phyloP scores from a whole-genome alignment of 208 protist genomes.

The Acanthamoeba lenticulata region DNA sequence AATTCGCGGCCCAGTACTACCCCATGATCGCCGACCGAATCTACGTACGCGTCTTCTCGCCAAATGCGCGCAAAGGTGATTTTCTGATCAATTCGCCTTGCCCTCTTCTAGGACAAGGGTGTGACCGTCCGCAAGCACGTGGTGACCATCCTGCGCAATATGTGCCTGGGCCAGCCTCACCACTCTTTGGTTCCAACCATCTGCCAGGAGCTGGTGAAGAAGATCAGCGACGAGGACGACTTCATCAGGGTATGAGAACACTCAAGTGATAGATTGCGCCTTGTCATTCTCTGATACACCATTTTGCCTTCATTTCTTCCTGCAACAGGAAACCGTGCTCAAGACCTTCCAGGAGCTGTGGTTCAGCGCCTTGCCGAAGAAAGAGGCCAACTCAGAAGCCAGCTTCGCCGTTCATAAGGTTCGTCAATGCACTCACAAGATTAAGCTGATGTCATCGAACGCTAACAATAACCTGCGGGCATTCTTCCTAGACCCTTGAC shows the following conservation, averaged over 20 bases:
- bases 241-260: constrained; percentile 4
- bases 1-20: constrained; percentile 37
- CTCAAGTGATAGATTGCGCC: no score
- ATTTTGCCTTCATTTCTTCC: background rate
- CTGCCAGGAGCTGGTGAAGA: constrained; percentile 30
- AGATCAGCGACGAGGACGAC: constrained; percentile 50
- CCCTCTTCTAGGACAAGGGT: constrained; percentile 21
- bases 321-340: constrained; percentile 49
- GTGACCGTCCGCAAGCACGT: constrained; percentile 56
- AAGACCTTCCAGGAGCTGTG: constrained; percentile 56
- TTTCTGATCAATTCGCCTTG: background rate
- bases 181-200: constrained; percentile 20
- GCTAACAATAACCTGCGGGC: no score
- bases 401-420: background rate
- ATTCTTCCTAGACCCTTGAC: background rate
- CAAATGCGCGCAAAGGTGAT: no score
- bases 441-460: no score
- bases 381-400: background rate
- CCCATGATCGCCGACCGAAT: constrained; percentile 62
- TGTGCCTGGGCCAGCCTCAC: constrained; percentile 43
- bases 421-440: background rate
- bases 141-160: constrained; percentile 62
- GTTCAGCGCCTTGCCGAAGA: constrained; percentile 32
- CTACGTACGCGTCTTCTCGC: background rate
- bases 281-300: no score